Evolutionary conservation across 148 eudicot species (phyloP), one percentile per base, ranked within the genome.

Genomic region (Salicornia ramosissima): DNA sequence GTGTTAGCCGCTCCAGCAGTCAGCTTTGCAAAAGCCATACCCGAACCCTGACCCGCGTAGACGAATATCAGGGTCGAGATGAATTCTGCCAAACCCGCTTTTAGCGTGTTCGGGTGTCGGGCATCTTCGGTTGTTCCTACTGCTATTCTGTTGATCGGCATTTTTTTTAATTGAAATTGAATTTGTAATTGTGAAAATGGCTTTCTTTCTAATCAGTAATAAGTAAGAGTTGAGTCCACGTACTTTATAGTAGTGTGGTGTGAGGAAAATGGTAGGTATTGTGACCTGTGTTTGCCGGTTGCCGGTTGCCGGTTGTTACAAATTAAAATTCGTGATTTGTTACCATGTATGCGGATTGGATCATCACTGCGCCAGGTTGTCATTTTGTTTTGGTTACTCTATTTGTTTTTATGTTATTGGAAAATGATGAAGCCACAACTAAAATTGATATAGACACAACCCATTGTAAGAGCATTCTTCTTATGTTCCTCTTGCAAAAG

Each of bases 1-100:
- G 83, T 80, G n/a, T 60, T 40, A 29, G 86, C 57, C 10, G 77
- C 86, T 40, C 77, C 69, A 2, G 25, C 76, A 16, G 86, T 83
- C 0, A 83, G 68, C 78, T 83, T 83, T 51, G 75, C 79, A 65
- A 76, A 81, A 6, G 87, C 87, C 82, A 81, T 79, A 14, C 84
- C 87, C 10, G 84, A 81, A 51, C 87, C 87, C 30, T 83, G 79
- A 0, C 87, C 87, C 8, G 87, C 87, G 26, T 80, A 80, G 25
- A 82, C 85, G 39, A 82, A 82, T 60, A 82, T 79, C 0, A 79
- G 68, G 34, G 82, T 78, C 3, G 86, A 79, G 71, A 83, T 77
- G 40, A 83, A 83, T 78, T 83, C 86, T 2, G 86, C 81, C 55
- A 83, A 29, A 2, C 81, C 84, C 18, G 82, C 80, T 45, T 76